phyloP scores from a whole-genome alignment of 2,329 filamentous ascomycete species.

The Exophiala xenobiotica region DNA sequence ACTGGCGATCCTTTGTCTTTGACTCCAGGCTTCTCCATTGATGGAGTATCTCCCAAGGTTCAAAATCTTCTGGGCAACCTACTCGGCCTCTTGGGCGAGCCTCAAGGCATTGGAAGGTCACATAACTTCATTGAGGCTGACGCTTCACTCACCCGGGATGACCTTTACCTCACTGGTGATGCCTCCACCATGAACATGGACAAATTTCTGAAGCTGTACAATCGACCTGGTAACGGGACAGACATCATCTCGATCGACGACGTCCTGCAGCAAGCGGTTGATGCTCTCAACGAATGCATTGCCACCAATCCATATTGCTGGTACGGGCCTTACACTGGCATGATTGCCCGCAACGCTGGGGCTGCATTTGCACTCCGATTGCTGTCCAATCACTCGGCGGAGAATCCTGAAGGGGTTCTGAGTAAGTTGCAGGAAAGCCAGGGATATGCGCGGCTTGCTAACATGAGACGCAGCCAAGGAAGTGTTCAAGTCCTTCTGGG shows the following conservation, averaged over 20 bases:
- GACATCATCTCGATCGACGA: constrained; percentile 14
- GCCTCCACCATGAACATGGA: constrained; percentile 53
- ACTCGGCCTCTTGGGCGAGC: constrained; percentile 46
- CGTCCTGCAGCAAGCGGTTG: constrained; percentile 39
- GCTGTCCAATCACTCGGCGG: constrained; percentile 46
- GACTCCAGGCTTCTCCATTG: constrained; percentile 54
- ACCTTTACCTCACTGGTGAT: constrained; percentile 54
- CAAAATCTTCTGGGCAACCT: constrained; percentile 47
- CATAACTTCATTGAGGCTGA: constrained; percentile 59
- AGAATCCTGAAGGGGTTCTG: constrained; percentile 40
- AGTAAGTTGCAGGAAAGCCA: constrained; percentile 33
- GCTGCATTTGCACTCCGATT: constrained; percentile 48
- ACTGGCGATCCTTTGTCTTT: constrained; percentile 53
- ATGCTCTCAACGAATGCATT: constrained; percentile 50
- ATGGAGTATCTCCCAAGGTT: constrained; percentile 42
- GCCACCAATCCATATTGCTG: constrained; percentile 55
- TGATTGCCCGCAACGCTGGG: constrained; percentile 51
- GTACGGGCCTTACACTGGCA: constrained; percentile 54
- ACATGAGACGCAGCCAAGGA: constrained; percentile 37
- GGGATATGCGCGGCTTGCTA: background rate
- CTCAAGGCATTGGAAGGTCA: constrained; percentile 50
- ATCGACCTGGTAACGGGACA: constrained; percentile 41
- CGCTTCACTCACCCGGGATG: constrained; percentile 53
- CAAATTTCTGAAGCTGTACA: constrained; percentile 52
- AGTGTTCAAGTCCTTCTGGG: constrained; percentile 50